Evolutionary conservation across 140 eudicot genomes (phyloP).

Genomic region (Flaveria floridana): DNA sequence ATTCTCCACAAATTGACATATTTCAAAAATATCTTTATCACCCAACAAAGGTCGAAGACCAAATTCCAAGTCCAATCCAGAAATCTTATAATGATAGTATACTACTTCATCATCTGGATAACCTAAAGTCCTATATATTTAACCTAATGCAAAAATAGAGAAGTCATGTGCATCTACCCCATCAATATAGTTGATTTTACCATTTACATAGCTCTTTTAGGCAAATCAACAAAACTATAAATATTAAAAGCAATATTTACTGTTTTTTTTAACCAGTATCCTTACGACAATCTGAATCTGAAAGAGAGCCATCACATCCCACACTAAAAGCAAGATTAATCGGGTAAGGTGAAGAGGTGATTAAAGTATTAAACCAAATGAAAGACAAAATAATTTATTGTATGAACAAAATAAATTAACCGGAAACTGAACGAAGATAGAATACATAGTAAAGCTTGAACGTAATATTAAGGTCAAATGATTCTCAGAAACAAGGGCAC

Average conservation of each 20-base stretch:
- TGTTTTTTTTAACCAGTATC: constrained; percentile 72
- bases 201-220: too few relatives aligned
- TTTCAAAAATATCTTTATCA: too few relatives aligned
- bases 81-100: too few relatives aligned
- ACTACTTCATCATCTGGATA: too few relatives aligned
- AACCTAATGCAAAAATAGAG: too few relatives aligned
- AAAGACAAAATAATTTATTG: background rate
- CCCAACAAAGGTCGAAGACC: too few relatives aligned
- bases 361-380: constrained; percentile 4
- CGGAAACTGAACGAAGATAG: background rate
- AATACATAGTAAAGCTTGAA: constrained; percentile 3
- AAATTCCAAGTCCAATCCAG: too few relatives aligned
- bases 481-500: background rate
- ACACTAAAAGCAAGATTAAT: constrained; percentile 38
- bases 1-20: too few relatives aligned
- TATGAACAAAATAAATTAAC: background rate
- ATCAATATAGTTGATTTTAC: too few relatives aligned
- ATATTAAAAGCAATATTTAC: constrained; percentile 36
- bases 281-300: constrained; percentile 51
- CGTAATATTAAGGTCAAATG: background rate
- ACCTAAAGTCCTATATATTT: too few relatives aligned
- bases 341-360: constrained; percentile 17
- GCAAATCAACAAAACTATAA: too few relatives aligned
- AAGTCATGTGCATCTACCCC: too few relatives aligned
- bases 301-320: constrained; percentile 58